Conservation (phyloP, 768 basidiomycete genomes). For the Suillus brevipes region DNA sequence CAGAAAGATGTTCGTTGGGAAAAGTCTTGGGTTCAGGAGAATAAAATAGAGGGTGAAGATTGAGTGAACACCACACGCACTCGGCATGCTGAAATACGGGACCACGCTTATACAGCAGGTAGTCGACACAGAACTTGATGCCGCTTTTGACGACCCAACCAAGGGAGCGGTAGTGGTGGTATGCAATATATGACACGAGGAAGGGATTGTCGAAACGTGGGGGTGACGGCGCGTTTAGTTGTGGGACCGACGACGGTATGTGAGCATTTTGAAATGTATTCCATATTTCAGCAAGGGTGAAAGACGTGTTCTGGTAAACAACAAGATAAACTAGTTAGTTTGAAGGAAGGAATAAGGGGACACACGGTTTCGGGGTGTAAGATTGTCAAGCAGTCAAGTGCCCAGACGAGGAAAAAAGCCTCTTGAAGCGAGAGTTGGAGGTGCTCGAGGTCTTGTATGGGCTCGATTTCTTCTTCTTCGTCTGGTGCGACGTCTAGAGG, state of each 20-base stretch:
- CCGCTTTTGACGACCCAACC: conserved; percentile 97
- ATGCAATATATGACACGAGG: conserved; percentile 83
- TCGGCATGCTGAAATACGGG: conserved; percentile 96
- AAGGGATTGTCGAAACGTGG: conserved; percentile 88
- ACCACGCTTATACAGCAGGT: conserved; percentile 90
- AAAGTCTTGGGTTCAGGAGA: not conserved
- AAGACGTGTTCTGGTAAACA: conserved; percentile 46
- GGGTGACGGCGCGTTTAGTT: conserved; percentile 21
- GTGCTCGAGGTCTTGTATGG: conserved; percentile 79
- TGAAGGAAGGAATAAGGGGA: conserved; percentile 13
- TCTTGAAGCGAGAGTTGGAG: conserved; percentile 88
- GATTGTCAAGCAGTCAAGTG: conserved; percentile 77
- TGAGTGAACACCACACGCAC: conserved; percentile 46
- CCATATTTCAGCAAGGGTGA: conserved; percentile 65
- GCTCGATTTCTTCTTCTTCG: conserved; percentile 47
- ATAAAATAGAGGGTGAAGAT: not conserved
- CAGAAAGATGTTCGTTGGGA: not conserved
- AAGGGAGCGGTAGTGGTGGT: conserved; percentile 93
- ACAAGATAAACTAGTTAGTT: not conserved
- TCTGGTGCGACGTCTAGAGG: conserved; percentile 34
- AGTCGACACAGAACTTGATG: conserved; percentile 97
- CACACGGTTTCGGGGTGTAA: conserved; percentile 65
- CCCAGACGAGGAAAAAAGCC: conserved; percentile 87
- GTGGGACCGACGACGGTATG: conserved; percentile 40
- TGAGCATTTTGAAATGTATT: conserved; percentile 59